A percentile compares a stretch with the other conserved stretches of the same genome.
Evolutionary conservation across 176 grass and related monocot species (phyloP).

Genomic region (Bothriochloa decipiens): DNA sequence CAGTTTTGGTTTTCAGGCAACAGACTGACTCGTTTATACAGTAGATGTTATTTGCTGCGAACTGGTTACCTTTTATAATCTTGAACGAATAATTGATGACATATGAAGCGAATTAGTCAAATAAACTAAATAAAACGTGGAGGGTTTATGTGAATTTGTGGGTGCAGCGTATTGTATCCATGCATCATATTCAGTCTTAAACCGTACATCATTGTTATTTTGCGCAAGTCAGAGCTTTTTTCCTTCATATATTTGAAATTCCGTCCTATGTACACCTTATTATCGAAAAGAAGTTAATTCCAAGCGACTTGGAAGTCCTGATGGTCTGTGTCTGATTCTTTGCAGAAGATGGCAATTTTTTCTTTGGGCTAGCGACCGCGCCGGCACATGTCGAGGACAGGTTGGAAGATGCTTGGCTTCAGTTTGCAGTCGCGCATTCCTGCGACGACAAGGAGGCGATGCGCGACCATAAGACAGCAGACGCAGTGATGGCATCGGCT

Average conservation of each 20-base stretch:
- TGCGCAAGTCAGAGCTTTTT: background rate
- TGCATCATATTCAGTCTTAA: background rate
- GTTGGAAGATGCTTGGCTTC: slow-evolving; percentile 87
- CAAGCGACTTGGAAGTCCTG: background rate
- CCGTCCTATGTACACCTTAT: background rate
- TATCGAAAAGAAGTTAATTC: background rate
- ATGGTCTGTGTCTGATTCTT: background rate
- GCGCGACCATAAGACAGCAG: slow-evolving; percentile 40
- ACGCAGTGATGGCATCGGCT: slow-evolving; percentile 65
- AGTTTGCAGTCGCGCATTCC: slow-evolving; percentile 62
- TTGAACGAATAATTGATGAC: background rate
- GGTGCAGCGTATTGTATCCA: background rate
- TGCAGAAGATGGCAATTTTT: slow-evolving; percentile 64
- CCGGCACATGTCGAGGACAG: slow-evolving; percentile 92
- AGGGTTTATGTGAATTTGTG: background rate
- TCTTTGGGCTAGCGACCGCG: slow-evolving; percentile 89
- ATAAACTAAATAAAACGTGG: background rate
- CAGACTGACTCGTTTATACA: background rate
- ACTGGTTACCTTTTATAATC: background rate
- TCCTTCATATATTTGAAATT: background rate
- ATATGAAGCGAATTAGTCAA: background rate
- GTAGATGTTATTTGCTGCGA: background rate
- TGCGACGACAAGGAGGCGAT: background rate
- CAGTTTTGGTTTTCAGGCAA: background rate
- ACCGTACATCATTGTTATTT: background rate